Evolutionary conservation across 495 filamentous ascomycete species (phyloP).

Genomic region (Annulohypoxylon maeteangense): DNA sequence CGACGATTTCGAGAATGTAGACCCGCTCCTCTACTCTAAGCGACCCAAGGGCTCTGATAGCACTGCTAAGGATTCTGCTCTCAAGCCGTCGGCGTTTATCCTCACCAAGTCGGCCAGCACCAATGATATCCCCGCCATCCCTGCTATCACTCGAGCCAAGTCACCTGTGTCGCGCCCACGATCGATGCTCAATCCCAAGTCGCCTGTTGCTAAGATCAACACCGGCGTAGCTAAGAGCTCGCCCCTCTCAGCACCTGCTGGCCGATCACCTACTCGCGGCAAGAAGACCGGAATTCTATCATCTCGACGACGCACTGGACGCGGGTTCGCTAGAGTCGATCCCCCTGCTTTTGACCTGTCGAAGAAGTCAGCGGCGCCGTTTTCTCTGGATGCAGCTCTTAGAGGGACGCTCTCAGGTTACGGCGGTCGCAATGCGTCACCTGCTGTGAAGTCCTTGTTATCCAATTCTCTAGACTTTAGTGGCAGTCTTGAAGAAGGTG

Average conservation of each 20-base stretch:
- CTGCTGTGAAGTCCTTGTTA: slow-evolving; percentile 32
- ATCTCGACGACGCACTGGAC: slow-evolving; percentile 65
- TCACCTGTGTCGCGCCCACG: slow-evolving; percentile 55
- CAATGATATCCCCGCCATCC: slow-evolving; percentile 48
- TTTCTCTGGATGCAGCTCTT: slow-evolving; percentile 83
- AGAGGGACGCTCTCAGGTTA: slow-evolving; percentile 72
- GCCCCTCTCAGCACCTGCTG: slow-evolving; percentile 66
- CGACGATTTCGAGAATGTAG: slow-evolving; percentile 82
- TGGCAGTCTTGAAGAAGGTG: slow-evolving; percentile 50
- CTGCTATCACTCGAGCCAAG: slow-evolving; percentile 47
- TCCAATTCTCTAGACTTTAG: slow-evolving; percentile 25
- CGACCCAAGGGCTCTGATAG: slow-evolving; percentile 71
- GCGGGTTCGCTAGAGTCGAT: slow-evolving; percentile 66
- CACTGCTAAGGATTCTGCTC: slow-evolving; percentile 59
- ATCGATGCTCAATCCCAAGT: slow-evolving; percentile 58
- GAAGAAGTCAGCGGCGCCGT: slow-evolving; percentile 61
- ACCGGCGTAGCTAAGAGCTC: slow-evolving; percentile 52
- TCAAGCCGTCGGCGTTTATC: slow-evolving; percentile 58
- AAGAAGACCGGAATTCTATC: slow-evolving; percentile 72
- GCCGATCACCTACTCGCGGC: slow-evolving; percentile 69
- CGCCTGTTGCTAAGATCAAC: slow-evolving; percentile 56
- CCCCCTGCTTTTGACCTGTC: slow-evolving; percentile 60
- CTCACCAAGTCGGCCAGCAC: slow-evolving; percentile 55
- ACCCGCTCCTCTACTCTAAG: slow-evolving; percentile 75
- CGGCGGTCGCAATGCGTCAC: slow-evolving; percentile 46